Conservation (phyloP, 1,284 basidiomycete species). For the Naganishia sp. region DNA sequence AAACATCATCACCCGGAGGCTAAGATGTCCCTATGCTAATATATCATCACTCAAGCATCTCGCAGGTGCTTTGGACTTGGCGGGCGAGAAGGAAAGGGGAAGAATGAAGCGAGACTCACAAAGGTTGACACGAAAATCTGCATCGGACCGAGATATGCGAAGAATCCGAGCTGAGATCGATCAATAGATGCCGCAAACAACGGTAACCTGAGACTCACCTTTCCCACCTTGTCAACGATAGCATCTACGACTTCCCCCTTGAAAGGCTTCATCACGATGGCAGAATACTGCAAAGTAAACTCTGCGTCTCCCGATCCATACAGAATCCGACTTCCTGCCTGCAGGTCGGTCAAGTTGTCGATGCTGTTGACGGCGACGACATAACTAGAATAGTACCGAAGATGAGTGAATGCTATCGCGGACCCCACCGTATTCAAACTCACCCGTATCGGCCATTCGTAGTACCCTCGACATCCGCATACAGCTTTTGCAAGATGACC, state of each 20-base stretch:
- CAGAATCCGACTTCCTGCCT: conserved; percentile 70
- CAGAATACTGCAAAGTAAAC: conserved; percentile 85
- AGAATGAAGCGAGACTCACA: conserved; percentile 31
- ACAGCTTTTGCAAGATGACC: conserved; percentile 88
- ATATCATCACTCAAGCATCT: conserved; percentile 33
- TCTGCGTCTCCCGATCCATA: conserved; percentile 91
- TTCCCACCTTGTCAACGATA: conserved; percentile 92
- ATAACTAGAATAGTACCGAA: conserved; percentile 59
- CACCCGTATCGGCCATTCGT: conserved; percentile 88
- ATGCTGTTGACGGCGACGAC: conserved; percentile 95
- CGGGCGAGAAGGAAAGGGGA: background rate
- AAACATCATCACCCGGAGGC: conserved; percentile 32
- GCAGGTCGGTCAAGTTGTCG: conserved; percentile 71
- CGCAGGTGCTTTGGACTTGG: conserved; percentile 23
- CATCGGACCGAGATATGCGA: conserved; percentile 91
- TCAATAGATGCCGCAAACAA: background rate
- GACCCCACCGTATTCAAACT: conserved; percentile 35
- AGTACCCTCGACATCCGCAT: conserved; percentile 95
- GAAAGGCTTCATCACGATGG: conserved; percentile 96
- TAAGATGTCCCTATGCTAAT: conserved; percentile 38
- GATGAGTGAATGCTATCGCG: background rate
- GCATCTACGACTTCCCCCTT: conserved; percentile 98
- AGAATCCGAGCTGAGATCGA: conserved; percentile 84
- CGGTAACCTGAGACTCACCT: conserved; percentile 62
- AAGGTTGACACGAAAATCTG: conserved; percentile 56